Conservation (phyloP, 2,329 filamentous ascomycete species). For the Coniochaeta sp. region DNA sequence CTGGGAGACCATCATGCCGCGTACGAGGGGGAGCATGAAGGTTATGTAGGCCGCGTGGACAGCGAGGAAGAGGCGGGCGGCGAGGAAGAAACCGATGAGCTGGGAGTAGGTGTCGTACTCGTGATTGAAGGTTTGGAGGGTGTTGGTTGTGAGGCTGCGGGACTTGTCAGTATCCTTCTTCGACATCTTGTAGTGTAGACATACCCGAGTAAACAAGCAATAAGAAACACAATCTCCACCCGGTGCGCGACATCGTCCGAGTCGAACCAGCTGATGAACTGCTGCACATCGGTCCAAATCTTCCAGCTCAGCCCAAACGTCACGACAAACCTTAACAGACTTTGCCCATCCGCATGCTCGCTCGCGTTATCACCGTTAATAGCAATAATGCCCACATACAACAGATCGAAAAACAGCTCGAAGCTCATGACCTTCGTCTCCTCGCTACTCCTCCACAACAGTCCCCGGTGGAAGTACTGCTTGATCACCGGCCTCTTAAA, state of each 20-base stretch:
- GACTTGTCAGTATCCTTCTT: not conserved
- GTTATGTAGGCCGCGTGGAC: conserved; percentile 39
- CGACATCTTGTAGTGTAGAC: conserved; percentile 1
- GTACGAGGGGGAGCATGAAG: conserved; percentile 49
- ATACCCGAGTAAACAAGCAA: conserved; percentile 52
- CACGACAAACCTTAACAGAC: conserved; percentile 52
- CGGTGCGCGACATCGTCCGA: conserved; percentile 54
- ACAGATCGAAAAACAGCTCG: conserved; percentile 58
- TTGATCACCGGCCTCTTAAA: conserved; percentile 53
- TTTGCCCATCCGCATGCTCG: conserved; percentile 45
- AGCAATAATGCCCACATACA: conserved; percentile 59
- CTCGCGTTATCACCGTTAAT: conserved; percentile 55
- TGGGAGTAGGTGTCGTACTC: conserved; percentile 46
- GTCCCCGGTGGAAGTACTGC: conserved; percentile 60
- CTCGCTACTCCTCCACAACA: conserved; percentile 54
- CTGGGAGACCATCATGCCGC: conserved; percentile 45
- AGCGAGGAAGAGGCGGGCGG: conserved; percentile 46
- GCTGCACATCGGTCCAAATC: conserved; percentile 53
- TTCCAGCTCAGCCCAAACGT: conserved; percentile 59
- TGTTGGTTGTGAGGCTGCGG: conserved; percentile 50
- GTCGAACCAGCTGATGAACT: conserved; percentile 56
- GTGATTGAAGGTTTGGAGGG: conserved; percentile 46
- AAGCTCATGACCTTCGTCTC: conserved; percentile 55
- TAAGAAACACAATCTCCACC: conserved; percentile 51
- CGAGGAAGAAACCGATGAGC: conserved; percentile 54